Evolutionary conservation across 129 eudicot genomes (phyloP).

Genomic region (Lactuca sativa): DNA sequence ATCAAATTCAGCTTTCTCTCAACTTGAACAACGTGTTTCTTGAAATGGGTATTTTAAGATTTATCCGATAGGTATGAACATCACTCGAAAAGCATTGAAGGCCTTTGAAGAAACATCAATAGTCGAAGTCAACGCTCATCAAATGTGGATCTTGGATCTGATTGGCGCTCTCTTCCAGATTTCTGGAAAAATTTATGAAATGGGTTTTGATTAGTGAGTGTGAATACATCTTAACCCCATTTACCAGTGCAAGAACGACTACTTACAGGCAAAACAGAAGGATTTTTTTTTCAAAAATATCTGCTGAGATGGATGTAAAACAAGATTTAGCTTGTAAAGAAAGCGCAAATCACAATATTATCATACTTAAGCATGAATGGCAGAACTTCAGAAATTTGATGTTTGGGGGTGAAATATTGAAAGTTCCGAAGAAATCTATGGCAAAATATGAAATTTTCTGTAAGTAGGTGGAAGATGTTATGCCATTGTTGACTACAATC

Average conservation of each 20-base stretch:
- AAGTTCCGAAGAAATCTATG: conserved; percentile 27
- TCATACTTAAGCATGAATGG: conserved; percentile 3
- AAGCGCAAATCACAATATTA: conserved; percentile 9
- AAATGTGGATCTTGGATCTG: conserved; percentile 42
- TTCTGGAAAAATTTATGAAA: conserved; percentile 17
- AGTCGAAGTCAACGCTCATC: conserved; percentile 46
- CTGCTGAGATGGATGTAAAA: conserved; percentile 24
- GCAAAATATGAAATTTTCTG: conserved; percentile 8
- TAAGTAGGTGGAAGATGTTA: conserved; percentile 24
- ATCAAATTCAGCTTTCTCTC: conserved; percentile 21
- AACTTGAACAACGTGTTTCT: conserved; percentile 4
- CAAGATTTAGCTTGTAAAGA: conserved; percentile 1
- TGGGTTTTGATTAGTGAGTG: conserved; percentile 25
- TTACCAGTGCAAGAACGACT: conserved; percentile 1
- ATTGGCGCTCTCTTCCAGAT: conserved; percentile 2
- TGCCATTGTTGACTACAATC: conserved; percentile 35
- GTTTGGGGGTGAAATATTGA: conserved; percentile 18
- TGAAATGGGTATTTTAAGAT: conserved; percentile 27
- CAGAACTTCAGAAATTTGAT: not conserved
- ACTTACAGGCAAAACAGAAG: not conserved
- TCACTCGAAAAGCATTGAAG: conserved; percentile 8
- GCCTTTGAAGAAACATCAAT: conserved; percentile 22
- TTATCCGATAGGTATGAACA: conserved; percentile 6
- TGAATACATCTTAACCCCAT: conserved; percentile 10
- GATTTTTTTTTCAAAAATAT: not conserved